Percentiles rank a stretch among this genome's conserved stretches.
Evolutionary conservation across 2,329 filamentous ascomycete species (phyloP).

Genomic region (Aspergillus uvarum): DNA sequence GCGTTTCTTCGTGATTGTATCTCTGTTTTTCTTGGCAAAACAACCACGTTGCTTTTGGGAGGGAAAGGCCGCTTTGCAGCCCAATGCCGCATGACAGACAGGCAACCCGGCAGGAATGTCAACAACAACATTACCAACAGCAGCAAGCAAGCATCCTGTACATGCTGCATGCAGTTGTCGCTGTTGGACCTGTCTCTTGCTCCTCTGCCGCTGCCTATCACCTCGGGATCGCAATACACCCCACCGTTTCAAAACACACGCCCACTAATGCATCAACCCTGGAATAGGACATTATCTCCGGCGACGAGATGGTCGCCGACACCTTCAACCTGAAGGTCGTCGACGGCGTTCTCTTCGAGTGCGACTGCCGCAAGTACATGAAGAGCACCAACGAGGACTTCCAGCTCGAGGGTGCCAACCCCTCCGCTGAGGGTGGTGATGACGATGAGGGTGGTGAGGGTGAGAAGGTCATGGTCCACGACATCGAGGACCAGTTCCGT

Average conservation of each 20-base stretch:
- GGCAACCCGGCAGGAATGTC: too few relatives aligned
- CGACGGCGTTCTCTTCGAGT: slow-evolving; percentile 81
- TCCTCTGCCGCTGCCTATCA: too few relatives aligned
- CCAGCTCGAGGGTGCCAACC: slow-evolving; percentile 75
- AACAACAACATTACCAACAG: not conserved
- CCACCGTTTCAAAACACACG: not conserved
- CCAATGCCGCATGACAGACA: not conserved
- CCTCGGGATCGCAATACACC: too few relatives aligned
- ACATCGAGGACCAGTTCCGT: slow-evolving; percentile 91
- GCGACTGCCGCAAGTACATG: slow-evolving; percentile 86
- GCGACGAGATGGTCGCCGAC: slow-evolving; percentile 96
- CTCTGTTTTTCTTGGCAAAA: not conserved
- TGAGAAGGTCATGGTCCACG: slow-evolving; percentile 68
- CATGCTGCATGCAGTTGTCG: not conserved
- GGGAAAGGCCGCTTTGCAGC: not conserved
- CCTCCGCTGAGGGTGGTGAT: slow-evolving; percentile 81
- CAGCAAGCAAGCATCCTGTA: not conserved
- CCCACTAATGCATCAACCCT: slow-evolving; percentile 3
- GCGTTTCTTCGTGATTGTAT: not conserved
- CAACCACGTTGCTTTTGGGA: not conserved
- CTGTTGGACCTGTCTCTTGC: not conserved
- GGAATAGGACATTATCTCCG: slow-evolving; percentile 77
- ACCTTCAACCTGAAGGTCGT: slow-evolving; percentile 81
- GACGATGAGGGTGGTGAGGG: slow-evolving; percentile 74
- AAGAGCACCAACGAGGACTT: slow-evolving; percentile 68